Evolutionary conservation across 208 protist species (phyloP).

Genomic region (Angomonas ambiguus): DNA sequence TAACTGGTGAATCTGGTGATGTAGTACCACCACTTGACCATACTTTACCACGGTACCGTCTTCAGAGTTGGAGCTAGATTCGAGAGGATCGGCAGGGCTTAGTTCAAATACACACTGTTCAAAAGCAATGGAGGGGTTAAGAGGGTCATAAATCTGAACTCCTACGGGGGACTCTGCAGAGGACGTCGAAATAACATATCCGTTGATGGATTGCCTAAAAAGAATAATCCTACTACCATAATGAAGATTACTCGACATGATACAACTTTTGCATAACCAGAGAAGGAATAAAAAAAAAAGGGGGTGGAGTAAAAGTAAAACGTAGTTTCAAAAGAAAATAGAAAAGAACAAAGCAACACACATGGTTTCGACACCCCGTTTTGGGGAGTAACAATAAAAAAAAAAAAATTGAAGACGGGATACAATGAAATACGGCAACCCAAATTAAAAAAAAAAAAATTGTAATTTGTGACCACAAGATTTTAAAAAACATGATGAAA

Average conservation of each 20-base stretch:
- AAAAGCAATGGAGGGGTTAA: conserved; percentile 25
- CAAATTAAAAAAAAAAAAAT: conserved; percentile 5
- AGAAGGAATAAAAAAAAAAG: conserved; percentile 4
- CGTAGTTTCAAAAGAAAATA: neutral
- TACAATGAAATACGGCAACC: neutral
- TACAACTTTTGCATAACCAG: conserved; percentile 4
- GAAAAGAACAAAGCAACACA: conserved; percentile 3
- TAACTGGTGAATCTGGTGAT: conserved; percentile 42
- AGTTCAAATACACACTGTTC: conserved; percentile 47
- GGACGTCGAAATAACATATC: conserved; percentile 39
- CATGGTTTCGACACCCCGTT: too few species aligned
- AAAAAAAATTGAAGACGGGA: conserved; percentile 7
- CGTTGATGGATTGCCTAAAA: conserved; percentile 32
- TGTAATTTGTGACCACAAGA: neutral
- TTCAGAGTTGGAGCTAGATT: conserved; percentile 10
- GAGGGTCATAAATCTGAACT: conserved; percentile 22
- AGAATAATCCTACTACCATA: conserved; percentile 39
- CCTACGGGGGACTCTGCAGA: conserved; percentile 39
- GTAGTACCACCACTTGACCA: conserved; percentile 41
- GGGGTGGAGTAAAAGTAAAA: conserved; percentile 5
- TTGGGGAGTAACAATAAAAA: conserved; percentile 2
- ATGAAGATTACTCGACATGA: conserved; percentile 15
- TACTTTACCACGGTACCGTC: conserved; percentile 45
- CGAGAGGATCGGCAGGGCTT: conserved; percentile 28
- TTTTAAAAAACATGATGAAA: neutral